Base-by-base conservation (phyloP, 2,329 filamentous ascomycete genomes). In the Juglanconis oblonga region DNA sequence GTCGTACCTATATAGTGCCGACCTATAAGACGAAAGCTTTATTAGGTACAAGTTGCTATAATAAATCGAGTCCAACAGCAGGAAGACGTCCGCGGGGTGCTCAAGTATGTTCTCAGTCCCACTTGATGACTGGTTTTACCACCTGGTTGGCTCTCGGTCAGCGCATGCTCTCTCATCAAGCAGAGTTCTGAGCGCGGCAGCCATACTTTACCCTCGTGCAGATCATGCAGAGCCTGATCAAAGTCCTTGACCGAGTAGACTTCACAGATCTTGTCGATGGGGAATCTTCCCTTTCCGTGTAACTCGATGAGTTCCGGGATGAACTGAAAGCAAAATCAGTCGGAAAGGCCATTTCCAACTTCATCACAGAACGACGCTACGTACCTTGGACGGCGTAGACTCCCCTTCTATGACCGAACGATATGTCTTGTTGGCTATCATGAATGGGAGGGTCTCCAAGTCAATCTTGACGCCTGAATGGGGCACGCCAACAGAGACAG, bases 371-470 rank as follows among this genome's bases (percentile, higher is more conserved):
- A 24, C 24, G 24, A 24, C 24, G 24, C 24, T 17, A 52, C 44
- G 5, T 3, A 68, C 67, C 65, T 67, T 62, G 17, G 63, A 54
- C 1, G 72, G 72, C 36, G 65, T 64, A 1, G 67, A 63, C n/a
- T 66, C 68, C 2, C 72, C 73, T 53, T 74, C 71, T n/a, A 73
- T 68, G 3, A 72, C 68, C 36, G 69, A 68, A 29, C 74, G 57
- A 50, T 71, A 66, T 13, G 66, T 67, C 58, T 74, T 74, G 57
- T 69, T 68, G 11, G 55, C 61, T 14, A 68, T 53, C 57, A 71
- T 60, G n/a, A 71, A 63, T 1, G 62, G 58, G 4, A 67, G 45
- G 1, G 70, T 64, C 42, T 74, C 65, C 31, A 72, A 64, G 1
- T 58, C 61, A 54, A 76, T 61, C 7, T 66, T 67, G 5, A 61